Evolutionary conservation across 768 basidiomycete genomes (phyloP), one percentile per base, ranked within the genome.

Genomic region (Hypholoma sublateritium): DNA sequence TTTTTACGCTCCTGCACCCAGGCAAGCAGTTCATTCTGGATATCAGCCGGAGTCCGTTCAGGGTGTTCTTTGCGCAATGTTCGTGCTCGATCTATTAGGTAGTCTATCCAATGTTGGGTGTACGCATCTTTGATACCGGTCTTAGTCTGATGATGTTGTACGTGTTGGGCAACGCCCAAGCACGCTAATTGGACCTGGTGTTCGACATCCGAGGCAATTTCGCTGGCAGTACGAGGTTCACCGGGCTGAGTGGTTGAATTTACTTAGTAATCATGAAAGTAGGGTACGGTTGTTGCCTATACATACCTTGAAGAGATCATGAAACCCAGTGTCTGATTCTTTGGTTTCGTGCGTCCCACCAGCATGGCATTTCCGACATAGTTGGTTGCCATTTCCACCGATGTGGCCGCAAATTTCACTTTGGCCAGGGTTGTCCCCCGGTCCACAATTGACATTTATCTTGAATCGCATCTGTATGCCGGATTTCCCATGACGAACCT

Each of bases 361-460:
- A 8, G 69, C 66, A 43, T 64, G 0, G 45, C 78, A 80, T 58
- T 73, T 76, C 2, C 70, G 61, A 51, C 80, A 82, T 4, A 66
- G 70, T 13, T 65, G 58, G 44, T 80, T 81, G 5, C 76, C 75
- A 1, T 70, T 65, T 0, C 67, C 62, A 0, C 79, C 76, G 34
- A 74, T 76, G 25, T 81, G 80, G 0, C 69, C 67, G 3, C 66
- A 69, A 1, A 62, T 57, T 57, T 77, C 72, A 44, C 72, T 71
- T 55, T 77, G 74, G 28, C 72, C 64, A 0, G 75, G 77, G 57
- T 78, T 79, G 51, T 79, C 74, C 0, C 70, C 74, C 0, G 71
- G 72, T 0, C 61, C 53, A 28, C 69, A 73, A 22, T 73, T 62
- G 0, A 53, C 61, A 43, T 64, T 58, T 42, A 74, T 36, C 34